Evolutionary conservation across 2,329 filamentous ascomycete genomes (phyloP).

Genomic region (Colletotrichum acutatum): DNA sequence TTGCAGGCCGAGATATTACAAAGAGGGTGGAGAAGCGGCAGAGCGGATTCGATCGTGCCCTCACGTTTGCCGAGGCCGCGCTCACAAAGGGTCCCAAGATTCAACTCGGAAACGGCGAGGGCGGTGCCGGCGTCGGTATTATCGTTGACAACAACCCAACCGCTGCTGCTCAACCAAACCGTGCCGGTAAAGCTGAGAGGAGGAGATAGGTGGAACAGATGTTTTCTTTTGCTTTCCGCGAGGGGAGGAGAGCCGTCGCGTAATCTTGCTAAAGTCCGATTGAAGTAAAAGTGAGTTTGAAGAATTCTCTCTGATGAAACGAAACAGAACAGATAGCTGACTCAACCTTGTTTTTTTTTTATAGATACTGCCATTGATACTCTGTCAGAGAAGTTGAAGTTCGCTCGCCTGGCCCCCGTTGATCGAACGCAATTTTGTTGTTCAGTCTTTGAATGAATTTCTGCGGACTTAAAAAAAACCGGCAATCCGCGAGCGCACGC

Average conservation of each 20-base stretch:
- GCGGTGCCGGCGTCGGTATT: constrained; percentile 53
- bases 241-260: constrained; percentile 9
- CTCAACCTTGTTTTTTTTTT: not conserved
- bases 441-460: constrained; percentile 13
- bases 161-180: constrained; percentile 40
- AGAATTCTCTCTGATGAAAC: too few species aligned
- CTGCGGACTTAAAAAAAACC: constrained; percentile 12
- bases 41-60: constrained; percentile 52
- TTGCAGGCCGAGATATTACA: not conserved
- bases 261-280: constrained; percentile 20
- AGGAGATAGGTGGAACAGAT: not conserved
- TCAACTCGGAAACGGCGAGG: constrained; percentile 52
- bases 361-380: constrained; percentile 32
- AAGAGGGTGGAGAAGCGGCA: constrained; percentile 48
- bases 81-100: constrained; percentile 51
- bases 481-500: constrained; percentile 11
- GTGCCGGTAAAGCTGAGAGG: not conserved
- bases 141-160: constrained; percentile 47
- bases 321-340: not conserved
- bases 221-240: not conserved
- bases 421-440: constrained; percentile 25
- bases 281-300: constrained; percentile 27
- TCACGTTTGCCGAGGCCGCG: constrained; percentile 51
- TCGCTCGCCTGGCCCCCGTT: constrained; percentile 33
- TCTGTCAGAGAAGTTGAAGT: constrained; percentile 33